These are phyloP conservation scores for Wickerhamiella sergipiensis DNA, from an alignment of 805 yeast genomes.

Conservation along the genomic window DNA sequence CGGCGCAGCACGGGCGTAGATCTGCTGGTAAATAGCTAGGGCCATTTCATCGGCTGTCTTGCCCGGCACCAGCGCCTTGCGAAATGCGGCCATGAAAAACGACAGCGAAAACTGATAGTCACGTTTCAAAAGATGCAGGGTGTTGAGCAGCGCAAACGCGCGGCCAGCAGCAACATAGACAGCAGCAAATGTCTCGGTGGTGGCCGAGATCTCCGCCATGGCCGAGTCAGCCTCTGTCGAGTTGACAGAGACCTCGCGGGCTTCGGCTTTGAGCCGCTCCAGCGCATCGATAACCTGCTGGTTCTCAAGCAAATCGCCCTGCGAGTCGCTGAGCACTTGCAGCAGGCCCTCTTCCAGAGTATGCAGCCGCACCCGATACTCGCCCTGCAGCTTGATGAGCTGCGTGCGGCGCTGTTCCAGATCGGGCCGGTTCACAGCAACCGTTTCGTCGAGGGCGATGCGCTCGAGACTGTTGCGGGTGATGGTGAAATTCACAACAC, in stretches of 20 bases:
- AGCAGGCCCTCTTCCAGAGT: slow-evolving; percentile 47
- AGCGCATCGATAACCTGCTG: slow-evolving; percentile 44
- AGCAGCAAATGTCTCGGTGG: slow-evolving; percentile 35
- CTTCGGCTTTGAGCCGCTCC: slow-evolving; percentile 51
- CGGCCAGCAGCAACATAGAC: slow-evolving; percentile 43
- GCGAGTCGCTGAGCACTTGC: slow-evolving; percentile 39
- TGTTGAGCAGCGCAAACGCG: slow-evolving; percentile 36
- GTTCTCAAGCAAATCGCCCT: slow-evolving; percentile 56
- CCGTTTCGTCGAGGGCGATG: slow-evolving; percentile 43
- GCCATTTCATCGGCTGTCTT: slow-evolving; percentile 23
- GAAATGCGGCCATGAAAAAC: slow-evolving; percentile 25
- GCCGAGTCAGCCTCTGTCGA: slow-evolving; percentile 41
- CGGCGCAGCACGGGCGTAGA: slow-evolving; percentile 33
- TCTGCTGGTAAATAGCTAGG: slow-evolving; percentile 32
- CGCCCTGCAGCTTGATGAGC: slow-evolving; percentile 42
- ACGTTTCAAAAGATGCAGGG: slow-evolving; percentile 29
- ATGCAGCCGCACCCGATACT: slow-evolving; percentile 41
- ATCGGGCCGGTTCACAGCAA: slow-evolving; percentile 50
- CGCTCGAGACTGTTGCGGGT: slow-evolving; percentile 53
- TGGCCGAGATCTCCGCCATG: slow-evolving; percentile 38
- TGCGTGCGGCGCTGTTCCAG: slow-evolving; percentile 44
- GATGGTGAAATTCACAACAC: slow-evolving; percentile 57
- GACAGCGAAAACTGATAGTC: slow-evolving; percentile 44
- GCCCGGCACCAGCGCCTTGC: slow-evolving; percentile 3
- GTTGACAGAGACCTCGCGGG: slow-evolving; percentile 38